Conservation (phyloP, 805 yeast genomes). For the Danielozyma ontarioensis region DNA sequence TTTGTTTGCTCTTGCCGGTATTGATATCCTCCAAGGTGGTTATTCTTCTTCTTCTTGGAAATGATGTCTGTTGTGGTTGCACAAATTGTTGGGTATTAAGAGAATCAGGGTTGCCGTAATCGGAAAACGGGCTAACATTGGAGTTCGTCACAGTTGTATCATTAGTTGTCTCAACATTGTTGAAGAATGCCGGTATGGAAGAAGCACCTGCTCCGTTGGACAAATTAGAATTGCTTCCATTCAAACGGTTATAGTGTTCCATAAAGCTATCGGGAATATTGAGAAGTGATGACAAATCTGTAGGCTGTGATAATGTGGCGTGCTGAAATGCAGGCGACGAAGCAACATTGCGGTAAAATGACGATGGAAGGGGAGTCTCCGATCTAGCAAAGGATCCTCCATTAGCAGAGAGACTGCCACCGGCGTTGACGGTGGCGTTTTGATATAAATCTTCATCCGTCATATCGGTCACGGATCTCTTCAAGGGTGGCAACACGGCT, state of each 20-base stretch:
- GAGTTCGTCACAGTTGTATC: conserved; percentile 2
- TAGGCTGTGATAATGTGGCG: not conserved
- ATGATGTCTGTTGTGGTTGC: conserved; percentile 8
- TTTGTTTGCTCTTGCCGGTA: conserved; percentile 8
- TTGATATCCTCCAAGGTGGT: conserved; percentile 25
- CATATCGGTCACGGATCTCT: conserved; percentile 51
- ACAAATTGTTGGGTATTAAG: conserved; percentile 8
- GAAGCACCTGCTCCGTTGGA: no score
- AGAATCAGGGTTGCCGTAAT: conserved; percentile 37
- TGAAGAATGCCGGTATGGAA: no score
- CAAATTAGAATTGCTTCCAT: conserved; percentile 12
- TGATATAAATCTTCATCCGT: conserved; percentile 58
- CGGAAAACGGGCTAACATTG: conserved; percentile 27
- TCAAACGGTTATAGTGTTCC: conserved; percentile 16
- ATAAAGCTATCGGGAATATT: conserved; percentile 28
- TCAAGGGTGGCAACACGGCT: conserved; percentile 45
- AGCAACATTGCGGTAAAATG: conserved; percentile 3
- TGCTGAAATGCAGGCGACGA: conserved; percentile 1
- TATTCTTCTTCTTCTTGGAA: conserved; percentile 25
- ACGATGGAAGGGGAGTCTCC: conserved; percentile 4
- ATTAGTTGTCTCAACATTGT: not conserved
- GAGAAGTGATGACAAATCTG: conserved; percentile 20
- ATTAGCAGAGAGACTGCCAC: no score
- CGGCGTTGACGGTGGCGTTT: not conserved
- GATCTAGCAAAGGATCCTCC: not conserved